A percentile compares a stretch with the other conserved stretches of the same genome.
Conservation (phyloP, 2,329 filamentous ascomycete genomes). For the Lachnellula hyalina region DNA sequence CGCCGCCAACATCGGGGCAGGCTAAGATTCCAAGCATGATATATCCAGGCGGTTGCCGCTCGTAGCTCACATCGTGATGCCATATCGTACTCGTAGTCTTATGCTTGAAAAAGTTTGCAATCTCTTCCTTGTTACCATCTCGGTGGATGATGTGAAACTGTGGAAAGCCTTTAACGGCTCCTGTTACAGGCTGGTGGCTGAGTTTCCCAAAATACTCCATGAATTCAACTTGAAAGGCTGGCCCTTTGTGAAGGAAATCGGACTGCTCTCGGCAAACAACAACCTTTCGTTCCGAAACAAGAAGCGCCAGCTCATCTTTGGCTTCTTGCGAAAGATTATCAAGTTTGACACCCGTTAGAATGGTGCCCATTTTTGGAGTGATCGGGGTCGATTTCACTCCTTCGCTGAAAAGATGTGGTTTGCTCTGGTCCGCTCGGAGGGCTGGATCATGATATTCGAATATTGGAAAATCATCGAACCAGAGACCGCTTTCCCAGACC, state of each 20-base stretch:
- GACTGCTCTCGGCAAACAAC: conserved; percentile 47
- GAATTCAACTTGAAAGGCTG: conserved; percentile 56
- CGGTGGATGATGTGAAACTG: conserved; percentile 63
- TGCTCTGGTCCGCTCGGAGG: conserved; percentile 54
- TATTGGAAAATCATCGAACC: conserved; percentile 39
- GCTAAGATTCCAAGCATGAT: conserved; percentile 52
- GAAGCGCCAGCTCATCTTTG: conserved; percentile 39
- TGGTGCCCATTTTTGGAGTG: conserved; percentile 37
- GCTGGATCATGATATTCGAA: conserved; percentile 43
- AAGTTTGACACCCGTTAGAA: conserved; percentile 37
- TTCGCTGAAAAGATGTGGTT: conserved; percentile 53
- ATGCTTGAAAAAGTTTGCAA: conserved; percentile 59
- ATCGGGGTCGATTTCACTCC: conserved; percentile 58
- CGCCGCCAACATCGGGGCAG: conserved; percentile 55
- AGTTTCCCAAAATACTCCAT: conserved; percentile 60
- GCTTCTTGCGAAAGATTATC: conserved; percentile 33
- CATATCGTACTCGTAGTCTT: conserved; percentile 58
- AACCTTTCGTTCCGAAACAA: conserved; percentile 37
- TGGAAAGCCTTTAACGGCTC: conserved; percentile 52
- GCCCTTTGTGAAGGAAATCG: conserved; percentile 48
- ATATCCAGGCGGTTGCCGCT: conserved; percentile 64
- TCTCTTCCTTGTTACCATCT: conserved; percentile 52
- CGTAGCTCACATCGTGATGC: conserved; percentile 68
- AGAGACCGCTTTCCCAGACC: conserved; percentile 39
- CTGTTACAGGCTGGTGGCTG: conserved; percentile 66